phyloP scores from a whole-genome alignment of 2,329 filamentous ascomycete species.

The Cadophora sp. region DNA sequence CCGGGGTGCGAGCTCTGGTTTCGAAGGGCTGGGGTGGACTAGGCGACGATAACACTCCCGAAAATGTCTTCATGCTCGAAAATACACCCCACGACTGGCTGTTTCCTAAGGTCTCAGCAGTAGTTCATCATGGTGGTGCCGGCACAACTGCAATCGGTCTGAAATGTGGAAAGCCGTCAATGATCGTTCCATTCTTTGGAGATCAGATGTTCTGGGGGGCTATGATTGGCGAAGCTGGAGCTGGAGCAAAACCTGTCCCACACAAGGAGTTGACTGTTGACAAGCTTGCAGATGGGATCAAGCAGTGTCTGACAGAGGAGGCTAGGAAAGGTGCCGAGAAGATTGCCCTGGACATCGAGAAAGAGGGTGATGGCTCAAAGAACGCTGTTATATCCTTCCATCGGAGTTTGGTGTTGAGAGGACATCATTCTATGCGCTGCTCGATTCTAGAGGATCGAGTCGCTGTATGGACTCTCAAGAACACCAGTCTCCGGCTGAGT shows the following conservation, averaged over 20 bases:
- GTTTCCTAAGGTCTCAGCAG: conserved; percentile 69
- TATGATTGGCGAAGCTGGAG: conserved; percentile 66
- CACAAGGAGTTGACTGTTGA: conserved; percentile 58
- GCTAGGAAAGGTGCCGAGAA: conserved; percentile 62
- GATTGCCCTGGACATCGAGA: conserved; percentile 66
- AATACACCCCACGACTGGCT: conserved; percentile 82
- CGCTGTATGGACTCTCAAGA: conserved; percentile 71
- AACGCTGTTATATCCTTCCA: conserved; percentile 76
- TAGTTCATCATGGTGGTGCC: conserved; percentile 79
- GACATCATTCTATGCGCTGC: conserved; percentile 66
- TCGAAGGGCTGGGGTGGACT: conserved; percentile 80
- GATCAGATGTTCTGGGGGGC: conserved; percentile 81
- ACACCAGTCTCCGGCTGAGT: conserved; percentile 65
- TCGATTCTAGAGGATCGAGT: conserved; percentile 67
- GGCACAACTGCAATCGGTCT: conserved; percentile 78
- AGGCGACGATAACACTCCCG: conserved; percentile 64
- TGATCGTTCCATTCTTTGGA: conserved; percentile 82
- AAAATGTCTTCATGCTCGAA: conserved; percentile 74
- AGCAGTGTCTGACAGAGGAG: conserved; percentile 68
- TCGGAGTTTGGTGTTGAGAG: conserved; percentile 59
- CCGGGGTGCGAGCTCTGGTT: conserved; percentile 74
- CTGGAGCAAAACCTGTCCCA: conserved; percentile 22
- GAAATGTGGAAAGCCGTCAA: conserved; percentile 73
- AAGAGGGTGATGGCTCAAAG: conserved; percentile 69
- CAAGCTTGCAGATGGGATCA: conserved; percentile 73